Percentiles rank a stretch among this genome's conserved stretches.
Conservation (phyloP, 805 yeast genomes). For the Metschnikowia lunata region DNA sequence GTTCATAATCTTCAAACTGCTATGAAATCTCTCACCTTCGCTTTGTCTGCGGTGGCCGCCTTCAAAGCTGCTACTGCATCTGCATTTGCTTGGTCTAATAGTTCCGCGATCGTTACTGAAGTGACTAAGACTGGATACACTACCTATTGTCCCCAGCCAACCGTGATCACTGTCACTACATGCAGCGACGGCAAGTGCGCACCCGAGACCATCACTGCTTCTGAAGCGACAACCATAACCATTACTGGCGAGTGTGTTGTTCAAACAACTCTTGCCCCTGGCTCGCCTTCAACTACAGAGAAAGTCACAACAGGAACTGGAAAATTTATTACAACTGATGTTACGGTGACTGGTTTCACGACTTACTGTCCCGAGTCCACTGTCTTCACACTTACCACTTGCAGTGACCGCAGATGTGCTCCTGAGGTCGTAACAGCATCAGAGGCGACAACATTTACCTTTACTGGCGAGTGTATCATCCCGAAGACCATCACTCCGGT, state of each 20-base stretch:
- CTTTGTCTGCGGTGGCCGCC: slow-evolving; percentile 7
- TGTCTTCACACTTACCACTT: slow-evolving; percentile 31
- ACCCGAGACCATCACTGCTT: slow-evolving; percentile 25
- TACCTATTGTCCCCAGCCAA: slow-evolving; percentile 4
- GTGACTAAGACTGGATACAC: slow-evolving; percentile 26
- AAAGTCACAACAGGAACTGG: not conserved
- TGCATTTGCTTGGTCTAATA: not conserved
- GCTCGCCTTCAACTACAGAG: not conserved
- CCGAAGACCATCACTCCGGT: slow-evolving; percentile 14
- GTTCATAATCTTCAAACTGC: not conserved
- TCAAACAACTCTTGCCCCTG: slow-evolving; percentile 18
- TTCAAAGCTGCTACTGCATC: slow-evolving; percentile 7
- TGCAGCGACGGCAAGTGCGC: slow-evolving; percentile 27
- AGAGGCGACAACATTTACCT: slow-evolving; percentile 29
- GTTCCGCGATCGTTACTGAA: slow-evolving; percentile 20
- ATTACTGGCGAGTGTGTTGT: slow-evolving; percentile 30
- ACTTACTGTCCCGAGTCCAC: slow-evolving; percentile 38
- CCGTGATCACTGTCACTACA: slow-evolving; percentile 1
- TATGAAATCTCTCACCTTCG: slow-evolving; percentile 10
- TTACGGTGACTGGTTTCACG: slow-evolving; percentile 32
- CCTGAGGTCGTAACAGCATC: slow-evolving; percentile 25
- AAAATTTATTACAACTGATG: slow-evolving; percentile 18
- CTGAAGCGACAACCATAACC: slow-evolving; percentile 29
- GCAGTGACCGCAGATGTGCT: slow-evolving; percentile 25
- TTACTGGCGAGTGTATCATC: slow-evolving; percentile 30